Evolutionary conservation across 2,329 filamentous ascomycete genomes (phyloP).

Genomic region (Daldinia eschscholtzii): DNA sequence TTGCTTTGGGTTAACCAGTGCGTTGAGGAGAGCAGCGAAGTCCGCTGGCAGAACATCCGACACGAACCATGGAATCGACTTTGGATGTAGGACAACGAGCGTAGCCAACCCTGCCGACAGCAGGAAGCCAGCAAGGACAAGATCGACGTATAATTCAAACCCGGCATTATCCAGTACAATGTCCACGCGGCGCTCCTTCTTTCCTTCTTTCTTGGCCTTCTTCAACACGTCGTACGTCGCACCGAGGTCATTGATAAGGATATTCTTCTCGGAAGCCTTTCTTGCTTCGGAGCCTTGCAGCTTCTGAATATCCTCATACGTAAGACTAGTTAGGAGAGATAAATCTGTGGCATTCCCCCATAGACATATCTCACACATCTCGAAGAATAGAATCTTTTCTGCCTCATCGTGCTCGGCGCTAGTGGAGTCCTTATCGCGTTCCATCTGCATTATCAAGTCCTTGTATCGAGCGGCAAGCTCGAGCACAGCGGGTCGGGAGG

Average conservation of each 20-base stretch:
- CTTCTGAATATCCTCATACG: conserved; percentile 97
- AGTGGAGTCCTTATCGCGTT: conserved; percentile 63
- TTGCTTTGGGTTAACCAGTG: conserved; percentile 78
- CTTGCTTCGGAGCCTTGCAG: conserved; percentile 89
- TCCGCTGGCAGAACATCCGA: conserved; percentile 92
- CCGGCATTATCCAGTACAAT: conserved; percentile 97
- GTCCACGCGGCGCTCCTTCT: conserved; percentile 82
- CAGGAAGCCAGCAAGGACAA: conserved; percentile 91
- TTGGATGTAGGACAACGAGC: conserved; percentile 88
- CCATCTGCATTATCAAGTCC: conserved; percentile 76
- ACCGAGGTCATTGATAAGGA: conserved; percentile 86
- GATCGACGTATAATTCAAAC: conserved; percentile 96
- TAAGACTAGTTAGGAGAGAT: conserved; percentile 87
- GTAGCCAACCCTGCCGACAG: conserved; percentile 88
- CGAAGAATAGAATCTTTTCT: conserved; percentile 83
- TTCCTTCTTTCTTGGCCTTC: conserved; percentile 71
- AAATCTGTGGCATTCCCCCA: conserved; percentile 98
- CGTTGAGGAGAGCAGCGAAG: conserved; percentile 84
- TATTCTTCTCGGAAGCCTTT: conserved; percentile 90
- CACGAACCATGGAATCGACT: conserved; percentile 97
- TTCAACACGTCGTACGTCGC: conserved; percentile 77
- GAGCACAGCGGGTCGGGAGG: conserved; percentile 86
- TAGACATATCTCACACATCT: conserved; percentile 96
- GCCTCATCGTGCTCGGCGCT: conserved; percentile 70
- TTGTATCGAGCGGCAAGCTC: conserved; percentile 85